Percentiles rank a stretch among this genome's conserved stretches.
phyloP scores from a whole-genome alignment of 352 stramenopile species.

The Phytophthora sojae region DNA sequence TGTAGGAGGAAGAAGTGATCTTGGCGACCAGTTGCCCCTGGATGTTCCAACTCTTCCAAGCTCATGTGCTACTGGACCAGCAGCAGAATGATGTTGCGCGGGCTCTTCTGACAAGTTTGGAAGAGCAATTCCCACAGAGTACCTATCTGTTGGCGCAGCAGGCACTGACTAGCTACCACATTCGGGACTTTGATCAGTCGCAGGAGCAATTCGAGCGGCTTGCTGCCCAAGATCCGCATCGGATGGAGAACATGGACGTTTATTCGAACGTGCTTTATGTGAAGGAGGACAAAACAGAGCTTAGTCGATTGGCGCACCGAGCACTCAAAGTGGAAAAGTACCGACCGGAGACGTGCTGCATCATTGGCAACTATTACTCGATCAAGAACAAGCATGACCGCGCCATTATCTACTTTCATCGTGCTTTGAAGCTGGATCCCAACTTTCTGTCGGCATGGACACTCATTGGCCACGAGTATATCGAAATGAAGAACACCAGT shows the following conservation, averaged over 20 bases:
- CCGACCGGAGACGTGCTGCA: slow-evolving; percentile 97
- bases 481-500: slow-evolving; percentile 99
- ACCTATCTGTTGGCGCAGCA: slow-evolving; percentile 82
- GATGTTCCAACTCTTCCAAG: slow-evolving; percentile 90
- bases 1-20: slow-evolving; percentile 65
- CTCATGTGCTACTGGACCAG: slow-evolving; percentile 78
- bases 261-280: slow-evolving; percentile 91
- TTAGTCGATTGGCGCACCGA: slow-evolving; percentile 91
- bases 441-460: slow-evolving; percentile 97
- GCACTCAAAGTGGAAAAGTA: slow-evolving; percentile 97
- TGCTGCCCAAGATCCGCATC: slow-evolving; percentile 67
- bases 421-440: slow-evolving; percentile 95
- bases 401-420: slow-evolving; percentile 97
- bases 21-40: slow-evolving; percentile 62
- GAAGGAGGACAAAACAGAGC: slow-evolving; percentile 86
- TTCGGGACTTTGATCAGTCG: slow-evolving; percentile 83
- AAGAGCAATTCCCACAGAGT: slow-evolving; percentile 66
- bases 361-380: slow-evolving; percentile 94
- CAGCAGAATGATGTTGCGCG: slow-evolving; percentile 78
- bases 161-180: slow-evolving; percentile 83
- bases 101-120: slow-evolving; percentile 58
- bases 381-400: slow-evolving; percentile 96
- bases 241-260: slow-evolving; percentile 85
- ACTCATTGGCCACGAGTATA: slow-evolving; percentile 98
- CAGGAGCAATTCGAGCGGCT: slow-evolving; percentile 81